Conservation (phyloP, 169 alveolate species). For the Babesia bovis region DNA sequence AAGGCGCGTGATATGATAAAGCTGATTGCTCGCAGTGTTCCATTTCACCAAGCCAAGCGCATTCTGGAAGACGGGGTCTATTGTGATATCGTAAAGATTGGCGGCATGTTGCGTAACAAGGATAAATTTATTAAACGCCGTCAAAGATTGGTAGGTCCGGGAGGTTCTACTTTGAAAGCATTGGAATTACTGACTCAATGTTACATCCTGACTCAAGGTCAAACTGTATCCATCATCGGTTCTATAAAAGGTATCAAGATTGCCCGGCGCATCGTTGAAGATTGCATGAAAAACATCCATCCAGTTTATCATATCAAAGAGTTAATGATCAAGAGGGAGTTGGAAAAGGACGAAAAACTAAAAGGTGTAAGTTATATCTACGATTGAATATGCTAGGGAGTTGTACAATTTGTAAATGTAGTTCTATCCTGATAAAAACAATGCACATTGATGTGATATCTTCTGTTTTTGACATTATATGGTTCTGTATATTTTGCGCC, state of each 20-base stretch:
- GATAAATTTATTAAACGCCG: conserved; percentile 98
- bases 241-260: conserved; percentile 90
- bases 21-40: conserved; percentile 97
- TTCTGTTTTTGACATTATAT: neutral
- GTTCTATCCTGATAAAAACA: no score
- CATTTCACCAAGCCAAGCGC: conserved; percentile 96
- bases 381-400: neutral
- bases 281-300: conserved; percentile 97
- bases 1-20: conserved; percentile 93
- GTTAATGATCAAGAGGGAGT: conserved; percentile 96
- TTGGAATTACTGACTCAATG: conserved; percentile 97
- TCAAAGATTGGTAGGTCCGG: conserved; percentile 98
- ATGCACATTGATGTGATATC: no score
- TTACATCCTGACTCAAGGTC: conserved; percentile 97
- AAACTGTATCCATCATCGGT: conserved; percentile 98
- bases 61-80: conserved; percentile 90
- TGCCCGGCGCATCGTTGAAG: conserved; percentile 94
- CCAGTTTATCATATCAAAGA: conserved; percentile 99
- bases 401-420: no score
- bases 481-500: no score
- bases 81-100: conserved; percentile 97
- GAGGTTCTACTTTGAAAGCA: conserved; percentile 98
- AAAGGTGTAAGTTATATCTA: conserved; percentile 63
- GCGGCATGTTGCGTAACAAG: conserved; percentile 91
- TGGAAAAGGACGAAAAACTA: conserved; percentile 92